phyloP scores from a whole-genome alignment of 352 stramenopile species.

The Phytophthora sp. region DNA sequence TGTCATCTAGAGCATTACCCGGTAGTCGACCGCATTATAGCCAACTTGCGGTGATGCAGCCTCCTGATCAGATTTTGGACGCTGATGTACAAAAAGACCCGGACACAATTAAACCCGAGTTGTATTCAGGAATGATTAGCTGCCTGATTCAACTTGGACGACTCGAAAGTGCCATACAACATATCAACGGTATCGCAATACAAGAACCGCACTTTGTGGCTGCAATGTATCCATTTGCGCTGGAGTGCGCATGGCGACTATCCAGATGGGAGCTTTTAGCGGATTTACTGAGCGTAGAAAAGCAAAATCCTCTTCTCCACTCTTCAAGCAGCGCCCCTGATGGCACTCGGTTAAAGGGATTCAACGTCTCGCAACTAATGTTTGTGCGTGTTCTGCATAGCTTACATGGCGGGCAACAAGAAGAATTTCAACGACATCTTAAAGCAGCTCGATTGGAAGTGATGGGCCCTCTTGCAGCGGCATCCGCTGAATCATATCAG shows the following conservation, averaged over 20 bases:
- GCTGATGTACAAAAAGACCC: conserved; percentile 48
- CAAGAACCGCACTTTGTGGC: conserved; percentile 79
- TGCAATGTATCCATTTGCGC: conserved; percentile 80
- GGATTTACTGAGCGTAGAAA: conserved; percentile 77
- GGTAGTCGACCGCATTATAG: conserved; percentile 18
- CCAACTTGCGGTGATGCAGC: conserved; percentile 27
- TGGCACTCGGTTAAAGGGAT: conserved; percentile 53
- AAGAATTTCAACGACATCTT: conserved; percentile 66
- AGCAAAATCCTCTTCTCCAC: conserved; percentile 65
- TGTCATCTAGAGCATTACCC: conserved; percentile 40
- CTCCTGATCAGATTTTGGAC: conserved; percentile 32
- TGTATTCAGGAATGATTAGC: conserved; percentile 85
- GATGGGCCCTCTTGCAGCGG: conserved; percentile 73
- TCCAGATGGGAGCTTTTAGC: conserved; percentile 83
- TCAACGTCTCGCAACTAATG: conserved; percentile 77
- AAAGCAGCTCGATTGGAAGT: conserved; percentile 70
- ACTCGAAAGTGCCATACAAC: conserved; percentile 83
- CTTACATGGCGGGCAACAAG: conserved; percentile 61
- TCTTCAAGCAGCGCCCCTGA: conserved; percentile 31
- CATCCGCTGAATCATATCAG: conserved; percentile 79
- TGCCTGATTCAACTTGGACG: conserved; percentile 87
- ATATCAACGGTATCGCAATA: conserved; percentile 87
- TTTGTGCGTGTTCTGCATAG: conserved; percentile 84
- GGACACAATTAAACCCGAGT: conserved; percentile 62
- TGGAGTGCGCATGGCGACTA: conserved; percentile 88